Evolutionary conservation across 345 rosid species (phyloP), one percentile per base, ranked within the genome.

Genomic region (Crucihimalaya himalaica): DNA sequence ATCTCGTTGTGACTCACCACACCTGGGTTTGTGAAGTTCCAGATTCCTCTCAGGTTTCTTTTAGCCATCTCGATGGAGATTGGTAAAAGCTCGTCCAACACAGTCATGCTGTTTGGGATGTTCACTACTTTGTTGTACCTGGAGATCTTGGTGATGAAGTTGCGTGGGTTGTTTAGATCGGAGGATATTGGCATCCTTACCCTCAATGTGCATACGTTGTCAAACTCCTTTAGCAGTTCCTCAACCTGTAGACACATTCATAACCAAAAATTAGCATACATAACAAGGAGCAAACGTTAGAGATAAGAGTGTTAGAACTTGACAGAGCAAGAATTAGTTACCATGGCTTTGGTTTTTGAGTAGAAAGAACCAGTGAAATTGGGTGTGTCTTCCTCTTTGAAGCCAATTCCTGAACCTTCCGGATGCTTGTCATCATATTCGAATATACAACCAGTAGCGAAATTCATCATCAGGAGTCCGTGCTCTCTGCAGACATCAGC

Each of bases 341-440:
- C 96, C 91, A 86, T 85, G 67, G 96, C 91, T 78, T 90, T 86
- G 72, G 96, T 90, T 79, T 88, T 90, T 14, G 96, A 90, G 71
- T 90, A 88, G 82, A 88, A 90, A 56, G 96, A 88, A 68, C 89
- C 91, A 31, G 69, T 81, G 76, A 90, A 90, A 79, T 90, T 88
- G 20, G 93, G 87, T 13, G 65, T 83, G 78, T 86, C 96, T 74
- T 86, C 91, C 76, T 88, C 96, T 19, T 79, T 86, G 75, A 84
- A 90, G 5, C 91, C 89, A 63, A 83, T 73, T 55, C 93, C 89
- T 28, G 93, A 84, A 52, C 87, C 88, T 50, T 78, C 70, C 0
- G 85, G 87, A 79, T 88, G 91, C 56, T 71, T 63, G 29, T 82
- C 84, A 73, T 90, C 87, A 45, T 86, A 90, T 67, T 90, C 96